A percentile compares a stretch with the other conserved stretches of the same genome.
phyloP scores from a whole-genome alignment of 345 rosid species.

The Sonneratia alba region DNA sequence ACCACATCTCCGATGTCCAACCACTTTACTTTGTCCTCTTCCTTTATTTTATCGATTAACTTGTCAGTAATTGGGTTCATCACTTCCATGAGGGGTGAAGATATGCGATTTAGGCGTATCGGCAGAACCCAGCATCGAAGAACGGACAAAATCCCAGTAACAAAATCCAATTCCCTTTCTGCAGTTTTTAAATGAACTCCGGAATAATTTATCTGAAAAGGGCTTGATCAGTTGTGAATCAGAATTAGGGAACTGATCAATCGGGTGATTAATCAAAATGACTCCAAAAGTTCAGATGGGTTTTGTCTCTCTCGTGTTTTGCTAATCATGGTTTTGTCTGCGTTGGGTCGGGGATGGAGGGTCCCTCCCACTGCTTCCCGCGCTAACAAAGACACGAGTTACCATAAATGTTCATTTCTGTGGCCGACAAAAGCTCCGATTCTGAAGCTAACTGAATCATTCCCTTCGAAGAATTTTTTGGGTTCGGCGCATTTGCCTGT shows the following conservation, averaged over 20 bases:
- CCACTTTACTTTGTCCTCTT: not conserved
- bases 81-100: not conserved
- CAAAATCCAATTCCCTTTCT: no score
- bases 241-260: no score
- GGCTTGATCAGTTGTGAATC: no score
- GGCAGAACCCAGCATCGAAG: no score
- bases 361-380: conserved; percentile 2
- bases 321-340: not conserved
- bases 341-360: not conserved
- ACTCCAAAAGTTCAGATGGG: not conserved
- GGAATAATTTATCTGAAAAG: no score
- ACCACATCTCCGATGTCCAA: not conserved
- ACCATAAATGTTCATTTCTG: not conserved
- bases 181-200: no score
- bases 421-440: conserved; percentile 9
- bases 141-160: no score
- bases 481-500: not conserved
- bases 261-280: not conserved
- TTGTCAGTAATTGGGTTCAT: not conserved
- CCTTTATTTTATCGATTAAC: not conserved
- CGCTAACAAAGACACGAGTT: not conserved
- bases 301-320: not conserved
- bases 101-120: not conserved
- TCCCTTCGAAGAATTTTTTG: not conserved
- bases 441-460: not conserved